Conservation (phyloP, 1,284 basidiomycete species). For the Gymnopus androsaceus region DNA sequence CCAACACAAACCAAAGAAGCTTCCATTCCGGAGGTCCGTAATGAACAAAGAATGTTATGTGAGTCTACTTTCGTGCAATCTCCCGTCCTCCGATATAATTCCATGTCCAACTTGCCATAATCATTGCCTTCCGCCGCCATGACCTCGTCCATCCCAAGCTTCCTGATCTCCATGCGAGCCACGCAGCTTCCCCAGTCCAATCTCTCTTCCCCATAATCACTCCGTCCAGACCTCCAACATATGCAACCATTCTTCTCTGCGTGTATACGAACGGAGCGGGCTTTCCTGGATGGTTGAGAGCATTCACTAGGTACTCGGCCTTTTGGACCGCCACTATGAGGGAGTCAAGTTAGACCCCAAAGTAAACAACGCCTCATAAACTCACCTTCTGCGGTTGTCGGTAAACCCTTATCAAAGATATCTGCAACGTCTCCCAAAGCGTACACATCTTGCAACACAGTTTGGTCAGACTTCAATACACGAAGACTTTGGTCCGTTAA, state of each 20-base stretch:
- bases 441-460: not conserved
- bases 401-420: constrained; percentile 1
- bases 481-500: not conserved
- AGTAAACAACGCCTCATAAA: not conserved
- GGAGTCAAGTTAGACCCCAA: not conserved
- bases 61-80: not conserved
- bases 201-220: constrained; percentile 4
- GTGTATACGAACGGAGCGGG: not conserved
- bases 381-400: constrained; percentile 5
- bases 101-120: constrained; percentile 6
- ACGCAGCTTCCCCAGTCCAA: constrained; percentile 8
- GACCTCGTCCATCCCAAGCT: constrained; percentile 6
- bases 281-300: not conserved
- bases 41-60: not conserved
- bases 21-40: not conserved
- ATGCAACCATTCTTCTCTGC: constrained; percentile 7
- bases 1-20: too few species aligned
- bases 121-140: constrained; percentile 3
- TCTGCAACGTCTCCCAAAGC: constrained; percentile 5
- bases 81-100: constrained; percentile 2
- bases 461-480: not conserved
- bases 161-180: constrained; percentile 1
- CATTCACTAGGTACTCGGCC: constrained; percentile 1
- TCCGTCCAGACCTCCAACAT: constrained; percentile 1
- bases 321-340: constrained; percentile 1